Base-by-base conservation (phyloP, 2,329 filamentous ascomycete species). In the Ascochyta lentis region DNA sequence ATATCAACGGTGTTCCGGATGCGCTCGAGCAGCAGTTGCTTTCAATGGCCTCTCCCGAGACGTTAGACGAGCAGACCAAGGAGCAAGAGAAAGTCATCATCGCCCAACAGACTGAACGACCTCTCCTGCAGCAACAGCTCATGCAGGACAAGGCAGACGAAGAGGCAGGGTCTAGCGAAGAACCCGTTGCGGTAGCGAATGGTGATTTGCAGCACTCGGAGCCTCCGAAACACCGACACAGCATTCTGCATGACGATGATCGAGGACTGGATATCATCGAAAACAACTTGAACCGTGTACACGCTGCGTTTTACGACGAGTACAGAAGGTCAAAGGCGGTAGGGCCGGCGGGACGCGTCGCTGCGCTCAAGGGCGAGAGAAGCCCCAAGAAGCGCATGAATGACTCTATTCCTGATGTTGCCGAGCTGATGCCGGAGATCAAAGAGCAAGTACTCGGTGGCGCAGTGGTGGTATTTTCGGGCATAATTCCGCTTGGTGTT, bases 71-170 rank as follows among this genome's bases (percentile, higher is more conserved):
- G 60, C 92, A 97, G 78, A 84, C 88, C 3, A 87, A 91, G 60
- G 90, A 95, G 68, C 94, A 98, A 73, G 91, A 95, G 68, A 91
- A 94, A 71, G 85, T 89, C 0, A 84, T 99, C 44, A 89, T 93
- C 70, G 91, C 92, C 58, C 95, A 99, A 76, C 83, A 98, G 16
- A 91, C 88, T 57, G 92, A 97, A 59, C 86, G 94, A 13, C 95
- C 95, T 0, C 78, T 99, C 26, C 79, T 96, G n/a, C 91, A 95
- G 71, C 89, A 96, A 78, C 95, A 99, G 75, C 90, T 96, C 68
- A 84, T 92, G 72, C 83, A 97, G 22, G 95, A 99, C 68, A 90
- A 91, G 65, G 90, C 92, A 67, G 90, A 93, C 64, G 87, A 91
- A 37, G 84, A 83, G 6, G 77, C 79, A 2, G 79, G 81, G 15